Conservation (phyloP, 75 land plant species). For the Sequoiadendron giganteum region DNA sequence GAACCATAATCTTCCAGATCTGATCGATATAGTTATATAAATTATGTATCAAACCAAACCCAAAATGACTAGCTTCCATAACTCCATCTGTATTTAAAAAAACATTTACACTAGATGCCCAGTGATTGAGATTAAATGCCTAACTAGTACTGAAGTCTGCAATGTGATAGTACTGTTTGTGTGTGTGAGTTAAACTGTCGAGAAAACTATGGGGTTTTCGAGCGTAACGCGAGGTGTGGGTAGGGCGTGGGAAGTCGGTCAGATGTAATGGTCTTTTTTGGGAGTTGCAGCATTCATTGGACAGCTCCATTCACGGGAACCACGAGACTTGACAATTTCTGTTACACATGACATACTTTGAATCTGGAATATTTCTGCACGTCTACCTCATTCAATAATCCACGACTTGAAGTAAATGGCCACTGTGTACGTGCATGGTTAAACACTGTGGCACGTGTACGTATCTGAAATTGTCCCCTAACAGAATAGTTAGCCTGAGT, state of each 20-base stretch:
- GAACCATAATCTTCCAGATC: background rate
- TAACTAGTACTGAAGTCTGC: background rate
- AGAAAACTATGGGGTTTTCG: background rate
- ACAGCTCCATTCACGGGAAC: conserved; percentile 2
- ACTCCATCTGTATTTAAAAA: background rate
- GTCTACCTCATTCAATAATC: background rate
- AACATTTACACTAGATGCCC: background rate
- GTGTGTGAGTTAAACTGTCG: background rate
- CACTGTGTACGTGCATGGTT: conserved; percentile 4
- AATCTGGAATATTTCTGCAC: background rate
- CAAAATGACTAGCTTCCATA: background rate
- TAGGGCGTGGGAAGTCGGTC: background rate
- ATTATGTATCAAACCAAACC: background rate
- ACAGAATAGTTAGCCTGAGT: background rate
- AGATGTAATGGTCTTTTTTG: background rate
- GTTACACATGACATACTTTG: background rate
- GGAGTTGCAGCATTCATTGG: background rate
- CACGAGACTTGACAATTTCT: background rate
- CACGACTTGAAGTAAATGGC: background rate
- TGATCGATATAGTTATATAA: background rate
- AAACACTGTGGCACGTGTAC: conserved; percentile 7
- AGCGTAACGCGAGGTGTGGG: background rate
- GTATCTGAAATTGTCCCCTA: background rate
- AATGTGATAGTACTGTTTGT: background rate
- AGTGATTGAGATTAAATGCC: background rate